phyloP scores from a whole-genome alignment of 2,329 filamentous ascomycete genomes.

The Claviceps lovelessii region DNA sequence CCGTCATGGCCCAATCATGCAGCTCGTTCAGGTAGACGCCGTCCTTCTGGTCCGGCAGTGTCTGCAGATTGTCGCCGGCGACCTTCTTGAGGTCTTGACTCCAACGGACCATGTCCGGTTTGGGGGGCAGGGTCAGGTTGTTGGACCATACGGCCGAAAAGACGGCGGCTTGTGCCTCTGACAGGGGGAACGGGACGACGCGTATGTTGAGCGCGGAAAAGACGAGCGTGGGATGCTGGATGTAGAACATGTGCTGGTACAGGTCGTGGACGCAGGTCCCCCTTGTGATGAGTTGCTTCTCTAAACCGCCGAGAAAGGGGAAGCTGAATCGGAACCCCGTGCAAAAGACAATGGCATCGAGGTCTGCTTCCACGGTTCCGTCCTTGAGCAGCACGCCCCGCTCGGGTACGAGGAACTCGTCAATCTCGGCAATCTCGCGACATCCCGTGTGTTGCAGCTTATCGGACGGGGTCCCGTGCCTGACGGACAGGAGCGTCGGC shows the following conservation, averaged over 20 bases:
- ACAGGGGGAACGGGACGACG: conserved; percentile 75
- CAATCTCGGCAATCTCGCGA: conserved; percentile 43
- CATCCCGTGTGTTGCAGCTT: conserved; percentile 30
- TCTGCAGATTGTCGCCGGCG: conserved; percentile 18
- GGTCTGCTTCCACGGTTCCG: conserved; percentile 45
- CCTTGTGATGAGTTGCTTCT: conserved; percentile 43
- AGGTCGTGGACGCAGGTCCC: conserved; percentile 57
- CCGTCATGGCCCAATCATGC: conserved; percentile 43
- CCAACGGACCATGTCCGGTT: conserved; percentile 54
- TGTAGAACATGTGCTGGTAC: conserved; percentile 69
- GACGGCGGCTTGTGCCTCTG: conserved; percentile 65
- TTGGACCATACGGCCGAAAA: conserved; percentile 67
- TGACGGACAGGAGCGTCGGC: conserved; percentile 52
- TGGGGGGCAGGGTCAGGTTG: conserved; percentile 47
- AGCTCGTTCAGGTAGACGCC: conserved; percentile 56
- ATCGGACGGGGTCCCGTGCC: conserved; percentile 31
- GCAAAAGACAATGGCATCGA: conserved; percentile 73
- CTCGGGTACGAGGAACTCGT: conserved; percentile 36
- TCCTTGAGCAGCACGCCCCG: conserved; percentile 53
- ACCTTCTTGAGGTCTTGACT: conserved; percentile 44
- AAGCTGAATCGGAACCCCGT: conserved; percentile 82
- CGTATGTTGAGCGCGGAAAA: conserved; percentile 66
- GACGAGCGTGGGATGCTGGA: conserved; percentile 59
- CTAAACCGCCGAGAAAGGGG: conserved; percentile 47
- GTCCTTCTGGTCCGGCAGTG: conserved; percentile 31